phyloP scores from a whole-genome alignment of 805 yeast genomes.

The Schizosaccharomyces osmophilus region DNA sequence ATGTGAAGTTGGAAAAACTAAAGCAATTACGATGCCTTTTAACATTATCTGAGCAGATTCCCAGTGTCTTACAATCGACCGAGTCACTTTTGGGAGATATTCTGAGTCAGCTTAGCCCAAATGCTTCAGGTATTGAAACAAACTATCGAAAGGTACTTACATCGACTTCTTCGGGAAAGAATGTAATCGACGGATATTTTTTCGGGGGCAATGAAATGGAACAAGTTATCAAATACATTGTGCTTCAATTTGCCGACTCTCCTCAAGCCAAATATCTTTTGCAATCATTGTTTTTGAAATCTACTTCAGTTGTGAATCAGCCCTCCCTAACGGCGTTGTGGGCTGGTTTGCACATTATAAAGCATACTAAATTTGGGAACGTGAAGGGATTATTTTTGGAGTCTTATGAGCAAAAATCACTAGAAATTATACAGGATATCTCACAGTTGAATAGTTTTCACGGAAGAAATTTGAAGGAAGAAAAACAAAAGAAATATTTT shows the following conservation, averaged over 20 bases:
- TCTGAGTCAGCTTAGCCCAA: neutral
- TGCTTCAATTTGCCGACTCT: neutral
- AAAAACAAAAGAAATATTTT: neutral
- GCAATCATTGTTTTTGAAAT: neutral
- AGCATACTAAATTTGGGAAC: neutral
- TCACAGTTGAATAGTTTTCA: neutral
- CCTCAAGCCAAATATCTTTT: neutral
- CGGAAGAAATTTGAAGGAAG: neutral
- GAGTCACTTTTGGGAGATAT: neutral
- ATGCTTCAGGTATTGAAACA: neutral
- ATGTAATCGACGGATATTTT: neutral
- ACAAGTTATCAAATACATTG: neutral
- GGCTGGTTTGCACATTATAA: neutral
- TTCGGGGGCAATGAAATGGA: neutral
- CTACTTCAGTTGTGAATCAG: neutral
- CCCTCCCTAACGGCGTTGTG: neutral
- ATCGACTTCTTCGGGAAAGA: neutral
- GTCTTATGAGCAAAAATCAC: neutral
- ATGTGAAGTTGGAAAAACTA: neutral
- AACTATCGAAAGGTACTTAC: neutral
- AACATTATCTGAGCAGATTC: neutral
- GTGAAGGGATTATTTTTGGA: neutral
- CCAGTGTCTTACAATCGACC: neutral
- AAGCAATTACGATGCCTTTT: neutral
- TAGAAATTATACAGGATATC: neutral